Evolutionary conservation across 2,329 filamentous ascomycete species (phyloP).

Genomic region (Biscogniauxia sp.): DNA sequence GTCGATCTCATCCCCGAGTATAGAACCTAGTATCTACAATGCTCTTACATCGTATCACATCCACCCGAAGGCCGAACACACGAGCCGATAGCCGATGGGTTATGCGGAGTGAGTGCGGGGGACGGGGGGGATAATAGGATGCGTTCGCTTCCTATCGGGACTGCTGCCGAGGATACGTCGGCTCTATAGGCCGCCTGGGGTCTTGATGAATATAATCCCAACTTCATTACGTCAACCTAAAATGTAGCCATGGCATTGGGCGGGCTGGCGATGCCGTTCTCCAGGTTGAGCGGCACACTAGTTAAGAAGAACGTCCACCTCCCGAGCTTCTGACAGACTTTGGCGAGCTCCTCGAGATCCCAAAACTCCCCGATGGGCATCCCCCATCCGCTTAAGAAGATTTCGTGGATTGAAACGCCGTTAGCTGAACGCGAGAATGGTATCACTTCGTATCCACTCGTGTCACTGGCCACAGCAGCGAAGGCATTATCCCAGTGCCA

Average conservation of each 20-base stretch:
- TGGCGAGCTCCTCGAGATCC: conserved; percentile 40
- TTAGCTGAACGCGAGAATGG: background rate
- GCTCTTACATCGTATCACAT: background rate
- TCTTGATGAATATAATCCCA: background rate
- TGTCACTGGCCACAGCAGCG: conserved; percentile 44
- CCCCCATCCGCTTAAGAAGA: conserved; percentile 16
- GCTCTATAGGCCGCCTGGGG: background rate
- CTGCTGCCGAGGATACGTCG: background rate
- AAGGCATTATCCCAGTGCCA: conserved; percentile 49
- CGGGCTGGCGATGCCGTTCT: conserved; percentile 16
- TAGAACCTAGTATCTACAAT: background rate
- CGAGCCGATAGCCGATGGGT: background rate
- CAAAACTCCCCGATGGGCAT: conserved; percentile 37
- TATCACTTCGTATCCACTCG: conserved; percentile 41
- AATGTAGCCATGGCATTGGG: conserved; percentile 20
- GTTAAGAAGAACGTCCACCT: conserved; percentile 40
- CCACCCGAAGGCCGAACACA: background rate
- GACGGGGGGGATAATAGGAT: background rate
- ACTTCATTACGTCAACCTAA: background rate
- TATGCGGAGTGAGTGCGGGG: background rate
- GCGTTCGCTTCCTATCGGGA: background rate
- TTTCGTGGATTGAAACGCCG: conserved; percentile 5
- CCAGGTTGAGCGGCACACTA: conserved; percentile 31
- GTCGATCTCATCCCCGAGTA: background rate
- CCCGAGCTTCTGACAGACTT: conserved; percentile 34